Evolutionary conservation across 179 eudicot species (phyloP).

Genomic region (Beta corolliflora): DNA sequence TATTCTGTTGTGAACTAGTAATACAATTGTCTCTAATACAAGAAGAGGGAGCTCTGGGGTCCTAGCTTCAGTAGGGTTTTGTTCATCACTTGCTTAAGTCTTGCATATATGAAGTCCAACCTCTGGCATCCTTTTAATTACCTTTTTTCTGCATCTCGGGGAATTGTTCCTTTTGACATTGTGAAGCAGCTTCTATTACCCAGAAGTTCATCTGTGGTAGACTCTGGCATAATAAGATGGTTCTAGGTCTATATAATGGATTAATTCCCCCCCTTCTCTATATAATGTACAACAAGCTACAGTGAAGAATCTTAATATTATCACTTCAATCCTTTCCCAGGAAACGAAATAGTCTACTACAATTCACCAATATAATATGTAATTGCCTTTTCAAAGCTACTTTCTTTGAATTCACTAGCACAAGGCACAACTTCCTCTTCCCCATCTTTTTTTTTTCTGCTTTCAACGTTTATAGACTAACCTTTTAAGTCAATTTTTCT

Average conservation of each 20-base stretch:
- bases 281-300: background rate
- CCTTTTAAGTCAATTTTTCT: constrained; percentile 19
- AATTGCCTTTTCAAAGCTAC: background rate
- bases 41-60: background rate
- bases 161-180: background rate
- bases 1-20: background rate
- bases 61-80: constrained; percentile 4
- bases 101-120: background rate
- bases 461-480: constrained; percentile 3
- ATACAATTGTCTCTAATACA: background rate
- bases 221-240: background rate
- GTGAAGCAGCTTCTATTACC: background rate
- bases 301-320: background rate
- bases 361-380: background rate
- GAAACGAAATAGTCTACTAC: background rate
- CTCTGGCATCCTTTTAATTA: constrained; percentile 2
- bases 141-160: background rate
- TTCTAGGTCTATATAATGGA: background rate
- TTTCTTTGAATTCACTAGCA: background rate
- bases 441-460: background rate
- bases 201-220: background rate
- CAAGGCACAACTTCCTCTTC: background rate
- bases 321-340: background rate
- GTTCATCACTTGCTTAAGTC: background rate
- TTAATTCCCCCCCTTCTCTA: background rate